Evolutionary conservation across 805 yeast genomes (phyloP), one percentile per base, ranked within the genome.

Genomic region (Geotrichum ghanense): DNA sequence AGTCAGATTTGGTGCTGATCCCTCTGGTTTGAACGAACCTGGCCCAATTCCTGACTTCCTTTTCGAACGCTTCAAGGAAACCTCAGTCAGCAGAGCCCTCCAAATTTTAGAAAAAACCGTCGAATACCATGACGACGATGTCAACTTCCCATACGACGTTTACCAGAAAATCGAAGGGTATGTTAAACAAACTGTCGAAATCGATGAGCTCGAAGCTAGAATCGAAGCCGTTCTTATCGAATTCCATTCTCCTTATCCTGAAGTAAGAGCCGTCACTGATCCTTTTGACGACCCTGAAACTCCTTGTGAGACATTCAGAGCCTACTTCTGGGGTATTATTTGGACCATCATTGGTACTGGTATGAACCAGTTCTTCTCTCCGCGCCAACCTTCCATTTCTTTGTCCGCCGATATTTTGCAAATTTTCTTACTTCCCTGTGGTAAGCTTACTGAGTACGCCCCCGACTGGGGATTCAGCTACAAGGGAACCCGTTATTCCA

Each of bases 401-500:
- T 61, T 78, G 50, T 65, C 73, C 20, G 63, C 75, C 35, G 65
- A 69, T 42, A 80, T 75, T 49, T 69, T 78, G 40, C 78, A 79
- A 50, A 66, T 79, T 48, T 62, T 79, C 51, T 69, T 82, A 2
- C 78, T 70, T 60, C 84, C 85, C 3, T 52, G 75, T 24, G 89
- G 88, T 45, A 62, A 63, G 43, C 51, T 69, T 1, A 63, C 69
- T 5, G 48, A 47, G 19, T 39, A 39, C 17, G 42, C 56, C 7
- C 81, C 83, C 20, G 71, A 70, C 49, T 67, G 65, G 64, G 67
- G 71, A 4, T 56, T 74, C 53, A 65, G 58, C 5, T 26, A 66
- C 34, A 50, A 57, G 39, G 73, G 78, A 44, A 63, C 56, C 25
- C 64, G 69, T 52, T 55, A 62, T 48, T 66, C 69, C 12, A 62